Evolutionary conservation across 768 basidiomycete genomes (phyloP).

Genomic region (Tubosaeta sp.): DNA sequence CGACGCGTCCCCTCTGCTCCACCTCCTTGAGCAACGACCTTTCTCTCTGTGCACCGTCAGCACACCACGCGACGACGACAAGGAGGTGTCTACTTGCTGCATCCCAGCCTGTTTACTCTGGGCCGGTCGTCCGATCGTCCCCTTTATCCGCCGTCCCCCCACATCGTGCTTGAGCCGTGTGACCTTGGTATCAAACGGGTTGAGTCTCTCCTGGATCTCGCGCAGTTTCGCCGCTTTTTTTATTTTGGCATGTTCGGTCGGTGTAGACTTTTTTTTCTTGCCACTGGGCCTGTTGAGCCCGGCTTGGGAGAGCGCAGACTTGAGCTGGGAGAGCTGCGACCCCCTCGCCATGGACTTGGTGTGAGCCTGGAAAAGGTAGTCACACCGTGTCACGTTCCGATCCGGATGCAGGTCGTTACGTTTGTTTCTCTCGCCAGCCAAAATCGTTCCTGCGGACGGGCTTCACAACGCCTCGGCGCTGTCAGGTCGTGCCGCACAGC

Average conservation of each 20-base stretch:
- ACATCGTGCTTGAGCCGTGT: constrained; percentile 92
- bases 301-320: constrained; percentile 73
- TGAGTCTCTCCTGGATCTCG: constrained; percentile 81
- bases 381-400: neutral
- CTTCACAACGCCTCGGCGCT: too few species aligned
- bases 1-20: constrained; percentile 73
- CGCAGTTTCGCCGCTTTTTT: constrained; percentile 76
- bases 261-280: constrained; percentile 64
- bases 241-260: constrained; percentile 73
- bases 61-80: neutral
- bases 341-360: constrained; percentile 61
- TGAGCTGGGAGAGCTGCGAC: constrained; percentile 90
- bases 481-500: too few species aligned
- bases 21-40: constrained; percentile 87
- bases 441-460: neutral
- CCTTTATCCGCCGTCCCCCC: constrained; percentile 83
- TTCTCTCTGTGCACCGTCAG: constrained; percentile 55
- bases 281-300: constrained; percentile 64
- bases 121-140: constrained; percentile 76
- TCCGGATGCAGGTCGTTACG: neutral
- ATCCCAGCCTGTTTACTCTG: constrained; percentile 88
- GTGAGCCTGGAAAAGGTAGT: neutral
- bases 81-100: constrained; percentile 60
- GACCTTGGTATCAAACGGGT: constrained; percentile 92
- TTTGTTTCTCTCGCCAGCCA: neutral